Conservation (phyloP, 2,329 filamentous ascomycete species). For the Colletotrichum echinochloae region DNA sequence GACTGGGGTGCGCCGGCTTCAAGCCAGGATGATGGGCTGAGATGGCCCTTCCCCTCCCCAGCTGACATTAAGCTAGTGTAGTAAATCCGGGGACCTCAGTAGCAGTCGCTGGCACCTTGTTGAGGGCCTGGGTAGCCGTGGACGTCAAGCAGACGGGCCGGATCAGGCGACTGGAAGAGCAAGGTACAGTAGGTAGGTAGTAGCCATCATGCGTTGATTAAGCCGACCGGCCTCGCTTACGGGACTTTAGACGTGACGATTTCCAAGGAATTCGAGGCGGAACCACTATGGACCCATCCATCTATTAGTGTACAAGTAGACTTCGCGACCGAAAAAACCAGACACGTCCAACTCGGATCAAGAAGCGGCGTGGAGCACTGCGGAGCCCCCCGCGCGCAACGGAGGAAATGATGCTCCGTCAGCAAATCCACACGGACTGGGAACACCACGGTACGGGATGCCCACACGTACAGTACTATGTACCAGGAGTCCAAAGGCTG, state of each 20-base stretch:
- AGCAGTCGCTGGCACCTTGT: not conserved
- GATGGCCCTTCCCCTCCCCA: no score
- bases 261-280: constrained; percentile 11
- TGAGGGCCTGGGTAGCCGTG: not conserved
- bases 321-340: not conserved
- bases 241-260: constrained; percentile 20
- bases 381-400: constrained; percentile 23
- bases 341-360: constrained; percentile 3
- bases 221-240: not conserved
- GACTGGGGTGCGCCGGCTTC: not conserved
- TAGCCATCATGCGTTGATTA: not conserved
- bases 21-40: constrained; percentile 4
- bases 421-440: not conserved
- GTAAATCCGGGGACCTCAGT: constrained; percentile 28
- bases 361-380: not conserved
- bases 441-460: not conserved
- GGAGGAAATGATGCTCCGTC: constrained; percentile 35
- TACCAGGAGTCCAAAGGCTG: not conserved
- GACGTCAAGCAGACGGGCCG: constrained; percentile 6
- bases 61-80: constrained; percentile 21
- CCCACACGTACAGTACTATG: not conserved
- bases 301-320: not conserved
- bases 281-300: constrained; percentile 17
- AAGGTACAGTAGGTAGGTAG: constrained; percentile 28
- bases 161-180: constrained; percentile 30